Evolutionary conservation across 495 filamentous ascomycete genomes (phyloP).

Genomic region (Penicillium lagena): DNA sequence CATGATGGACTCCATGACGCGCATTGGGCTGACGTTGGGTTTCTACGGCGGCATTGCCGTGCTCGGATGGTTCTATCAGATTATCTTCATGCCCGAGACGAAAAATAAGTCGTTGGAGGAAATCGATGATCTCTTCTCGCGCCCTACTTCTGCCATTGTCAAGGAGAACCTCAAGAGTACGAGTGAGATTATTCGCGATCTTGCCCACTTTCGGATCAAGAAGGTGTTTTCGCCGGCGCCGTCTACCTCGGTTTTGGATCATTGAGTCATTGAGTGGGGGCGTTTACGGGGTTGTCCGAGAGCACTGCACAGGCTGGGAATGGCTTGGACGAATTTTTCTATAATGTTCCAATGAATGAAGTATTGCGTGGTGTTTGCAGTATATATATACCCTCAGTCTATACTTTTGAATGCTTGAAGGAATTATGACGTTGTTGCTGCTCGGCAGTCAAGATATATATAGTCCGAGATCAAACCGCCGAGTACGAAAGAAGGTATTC

Average conservation of each 20-base stretch:
- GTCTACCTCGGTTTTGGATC: constrained; percentile 1
- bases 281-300: no score
- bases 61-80: constrained; percentile 51
- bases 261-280: no score
- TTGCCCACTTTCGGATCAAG: constrained; percentile 20
- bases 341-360: no score
- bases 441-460: no score
- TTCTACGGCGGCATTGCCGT: constrained; percentile 58
- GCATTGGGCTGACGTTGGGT: constrained; percentile 49
- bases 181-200: constrained; percentile 23
- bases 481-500: no score
- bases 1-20: constrained; percentile 52
- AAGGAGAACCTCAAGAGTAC: constrained; percentile 40
- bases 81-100: constrained; percentile 58
- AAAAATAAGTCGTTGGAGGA: constrained; percentile 59
- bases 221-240: constrained; percentile 31
- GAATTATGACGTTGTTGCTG: no score
- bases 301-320: no score
- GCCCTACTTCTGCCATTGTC: constrained; percentile 50
- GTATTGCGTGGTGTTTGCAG: no score
- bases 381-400: no score
- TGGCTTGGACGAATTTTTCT: no score
- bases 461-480: no score
- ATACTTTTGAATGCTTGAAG: no score
- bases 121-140: constrained; percentile 51